Percentiles rank a stretch among this genome's conserved stretches.
Conservation (phyloP, 163 green algal species). For the Scenedesmus sp. region DNA sequence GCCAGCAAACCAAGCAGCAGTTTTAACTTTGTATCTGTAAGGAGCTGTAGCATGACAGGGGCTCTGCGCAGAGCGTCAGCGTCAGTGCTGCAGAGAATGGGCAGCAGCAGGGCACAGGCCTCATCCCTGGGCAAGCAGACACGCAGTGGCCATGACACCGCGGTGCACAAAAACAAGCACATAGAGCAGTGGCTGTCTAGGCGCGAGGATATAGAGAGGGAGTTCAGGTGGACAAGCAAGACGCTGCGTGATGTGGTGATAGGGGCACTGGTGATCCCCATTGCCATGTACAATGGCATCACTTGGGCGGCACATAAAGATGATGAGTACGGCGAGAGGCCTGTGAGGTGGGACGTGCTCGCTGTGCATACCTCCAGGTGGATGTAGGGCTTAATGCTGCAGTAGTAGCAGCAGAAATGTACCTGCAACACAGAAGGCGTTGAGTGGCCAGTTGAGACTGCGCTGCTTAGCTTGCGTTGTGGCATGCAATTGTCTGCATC, state of each 20-base stretch:
- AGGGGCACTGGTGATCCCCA: constrained; percentile 58
- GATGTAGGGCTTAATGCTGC: neutral
- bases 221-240: constrained; percentile 73
- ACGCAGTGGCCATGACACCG: constrained; percentile 58
- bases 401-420: neutral
- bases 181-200: constrained; percentile 71
- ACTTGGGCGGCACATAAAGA: constrained; percentile 38
- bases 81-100: constrained; percentile 10
- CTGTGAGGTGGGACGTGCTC: neutral
- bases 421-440: too few relatives aligned
- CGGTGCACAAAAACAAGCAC: constrained; percentile 78
- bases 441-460: neutral
- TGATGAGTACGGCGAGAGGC: constrained; percentile 27
- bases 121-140: neutral
- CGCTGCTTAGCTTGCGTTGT: neutral
- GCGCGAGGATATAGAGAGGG: constrained; percentile 74
- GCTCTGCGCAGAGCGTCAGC: constrained; percentile 19
- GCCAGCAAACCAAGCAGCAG: neutral
- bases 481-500: neutral
- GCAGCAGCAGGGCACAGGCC: neutral
- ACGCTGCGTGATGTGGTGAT: constrained; percentile 64
- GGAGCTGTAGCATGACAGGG: constrained; percentile 3
- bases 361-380: neutral
- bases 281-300: constrained; percentile 60
- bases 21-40: neutral